phyloP scores from a whole-genome alignment of 495 filamentous ascomycete species.

The Endocarpon pusillum region DNA sequence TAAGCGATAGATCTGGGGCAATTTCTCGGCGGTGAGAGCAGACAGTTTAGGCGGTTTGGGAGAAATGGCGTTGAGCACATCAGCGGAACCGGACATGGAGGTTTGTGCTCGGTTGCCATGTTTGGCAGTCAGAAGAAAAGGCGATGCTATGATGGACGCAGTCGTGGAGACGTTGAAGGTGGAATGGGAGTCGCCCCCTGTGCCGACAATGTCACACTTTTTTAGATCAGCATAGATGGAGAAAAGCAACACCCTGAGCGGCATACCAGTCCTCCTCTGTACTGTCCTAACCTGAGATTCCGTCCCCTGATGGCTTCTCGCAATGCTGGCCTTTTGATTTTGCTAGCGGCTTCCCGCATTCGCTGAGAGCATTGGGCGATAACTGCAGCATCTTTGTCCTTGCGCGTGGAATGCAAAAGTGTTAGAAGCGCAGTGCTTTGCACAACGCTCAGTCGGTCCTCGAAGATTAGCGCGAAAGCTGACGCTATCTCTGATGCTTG shows the following conservation, averaged over 20 bases:
- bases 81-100: slow-evolving; percentile 86
- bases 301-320: slow-evolving; percentile 35
- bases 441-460: slow-evolving; percentile 60
- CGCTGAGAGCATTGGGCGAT: slow-evolving; percentile 53
- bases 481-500: slow-evolving; percentile 68
- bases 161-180: slow-evolving; percentile 98
- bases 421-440: slow-evolving; percentile 77
- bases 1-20: slow-evolving; percentile 48
- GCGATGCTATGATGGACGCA: slow-evolving; percentile 77
- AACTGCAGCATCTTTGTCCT: slow-evolving; percentile 63
- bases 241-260: too few relatives aligned
- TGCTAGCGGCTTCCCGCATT: slow-evolving; percentile 52
- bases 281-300: slow-evolving; percentile 46
- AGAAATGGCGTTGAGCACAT: slow-evolving; percentile 57
- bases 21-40: slow-evolving; percentile 50
- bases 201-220: slow-evolving; percentile 85
- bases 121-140: slow-evolving; percentile 68
- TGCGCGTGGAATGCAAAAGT: slow-evolving; percentile 69
- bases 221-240: too few relatives aligned
- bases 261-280: slow-evolving; percentile 50
- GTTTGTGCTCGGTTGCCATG: slow-evolving; percentile 95
- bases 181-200: slow-evolving; percentile 87
- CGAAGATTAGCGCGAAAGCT: slow-evolving; percentile 79
- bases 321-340: slow-evolving; percentile 43
- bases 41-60: slow-evolving; percentile 55